Conservation (phyloP, 140 eudicot species). For the Stevia rebaudiana region DNA sequence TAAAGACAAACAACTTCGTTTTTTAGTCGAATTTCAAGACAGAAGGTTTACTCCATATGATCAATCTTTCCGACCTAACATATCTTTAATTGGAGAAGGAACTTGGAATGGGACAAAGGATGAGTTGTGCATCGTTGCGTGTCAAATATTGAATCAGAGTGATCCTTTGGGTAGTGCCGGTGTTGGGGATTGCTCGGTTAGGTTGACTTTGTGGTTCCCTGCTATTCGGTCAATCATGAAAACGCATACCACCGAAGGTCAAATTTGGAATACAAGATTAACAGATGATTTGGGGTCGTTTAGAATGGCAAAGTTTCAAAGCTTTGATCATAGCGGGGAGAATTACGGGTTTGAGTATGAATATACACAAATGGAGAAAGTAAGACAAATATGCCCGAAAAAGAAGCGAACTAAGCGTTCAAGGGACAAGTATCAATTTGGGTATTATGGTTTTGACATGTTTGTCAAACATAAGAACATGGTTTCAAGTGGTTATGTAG, state of each 20-base stretch:
- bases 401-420: conserved; percentile 16
- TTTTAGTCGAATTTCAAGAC: conserved; percentile 30
- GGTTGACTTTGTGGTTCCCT: conserved; percentile 49
- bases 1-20: conserved; percentile 28
- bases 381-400: conserved; percentile 23
- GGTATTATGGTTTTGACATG: conserved; percentile 34
- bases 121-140: conserved; percentile 37
- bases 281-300: conserved; percentile 31
- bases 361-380: conserved; percentile 42
- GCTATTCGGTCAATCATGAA: conserved; percentile 39
- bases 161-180: conserved; percentile 27
- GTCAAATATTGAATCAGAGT: conserved; percentile 35
- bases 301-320: conserved; percentile 30
- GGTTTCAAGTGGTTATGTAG: conserved; percentile 41
- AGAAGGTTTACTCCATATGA: conserved; percentile 13
- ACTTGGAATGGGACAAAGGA: conserved; percentile 47
- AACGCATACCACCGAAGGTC: conserved; percentile 36
- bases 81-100: conserved; percentile 52
- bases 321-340: conserved; percentile 12
- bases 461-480: conserved; percentile 21
- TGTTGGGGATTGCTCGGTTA: conserved; percentile 52
- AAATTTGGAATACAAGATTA: conserved; percentile 46
- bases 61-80: conserved; percentile 24
- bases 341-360: conserved; percentile 43
- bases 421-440: conserved; percentile 31